phyloP scores from a whole-genome alignment of 306 rosid genomes.

The Myrica gale region DNA sequence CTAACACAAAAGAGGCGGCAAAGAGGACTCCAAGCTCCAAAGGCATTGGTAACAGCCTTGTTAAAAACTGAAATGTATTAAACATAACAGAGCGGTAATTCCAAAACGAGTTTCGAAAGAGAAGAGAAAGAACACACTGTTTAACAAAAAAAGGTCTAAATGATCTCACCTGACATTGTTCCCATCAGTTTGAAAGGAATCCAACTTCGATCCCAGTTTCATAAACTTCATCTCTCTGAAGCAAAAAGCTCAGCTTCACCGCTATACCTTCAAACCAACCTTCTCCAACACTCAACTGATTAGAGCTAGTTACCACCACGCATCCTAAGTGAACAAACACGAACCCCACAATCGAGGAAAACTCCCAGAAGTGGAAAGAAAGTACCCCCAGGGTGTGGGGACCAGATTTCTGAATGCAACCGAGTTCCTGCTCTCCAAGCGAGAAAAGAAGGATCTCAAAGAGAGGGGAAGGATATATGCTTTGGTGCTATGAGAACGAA shows the following conservation, averaged over 20 bases:
- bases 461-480: slow-evolving; percentile 42
- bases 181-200: slow-evolving; percentile 76
- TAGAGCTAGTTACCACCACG: slow-evolving; percentile 32
- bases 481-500: slow-evolving; percentile 42
- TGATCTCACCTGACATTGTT: slow-evolving; percentile 79
- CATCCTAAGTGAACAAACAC: slow-evolving; percentile 30
- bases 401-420: slow-evolving; percentile 42
- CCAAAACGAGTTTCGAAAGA: neutral
- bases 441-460: slow-evolving; percentile 50
- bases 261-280: slow-evolving; percentile 17
- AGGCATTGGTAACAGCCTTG: neutral
- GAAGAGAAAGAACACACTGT: slow-evolving; percentile 20
- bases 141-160: slow-evolving; percentile 23
- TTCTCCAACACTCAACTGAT: slow-evolving; percentile 40
- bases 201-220: slow-evolving; percentile 98
- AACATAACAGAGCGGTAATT: slow-evolving; percentile 3
- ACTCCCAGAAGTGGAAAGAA: slow-evolving; percentile 36
- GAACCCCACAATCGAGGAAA: slow-evolving; percentile 24
- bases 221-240: slow-evolving; percentile 89
- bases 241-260: slow-evolving; percentile 49
- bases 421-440: slow-evolving; percentile 51
- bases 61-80: slow-evolving; percentile 1
- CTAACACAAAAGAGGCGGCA: neutral
- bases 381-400: slow-evolving; percentile 34
- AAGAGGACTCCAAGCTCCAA: slow-evolving; percentile 2